Evolutionary conservation across 2,329 filamentous ascomycete genomes (phyloP).

Genomic region (Dactylonectria estremocensis): DNA sequence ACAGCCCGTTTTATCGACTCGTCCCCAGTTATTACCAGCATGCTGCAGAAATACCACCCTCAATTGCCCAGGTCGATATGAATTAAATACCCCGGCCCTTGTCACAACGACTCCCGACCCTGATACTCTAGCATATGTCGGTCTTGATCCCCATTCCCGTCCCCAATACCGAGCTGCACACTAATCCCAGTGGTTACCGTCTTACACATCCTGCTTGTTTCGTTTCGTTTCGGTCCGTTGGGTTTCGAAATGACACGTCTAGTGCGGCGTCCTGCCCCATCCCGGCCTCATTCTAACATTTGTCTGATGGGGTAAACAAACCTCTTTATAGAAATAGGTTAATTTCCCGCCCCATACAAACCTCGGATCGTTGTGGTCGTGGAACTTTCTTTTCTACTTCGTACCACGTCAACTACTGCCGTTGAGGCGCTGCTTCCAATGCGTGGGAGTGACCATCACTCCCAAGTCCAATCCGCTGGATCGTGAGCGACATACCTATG

Average conservation of each 20-base stretch:
- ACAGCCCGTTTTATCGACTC: not conserved
- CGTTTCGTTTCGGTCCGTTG: constrained; percentile 21
- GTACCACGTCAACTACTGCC: constrained; percentile 9
- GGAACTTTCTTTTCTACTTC: constrained; percentile 2
- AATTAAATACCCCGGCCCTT: not conserved
- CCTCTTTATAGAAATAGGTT: constrained; percentile 6
- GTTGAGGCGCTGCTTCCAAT: constrained; percentile 4
- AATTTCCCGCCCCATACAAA: constrained; percentile 16
- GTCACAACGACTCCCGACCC: constrained; percentile 7
- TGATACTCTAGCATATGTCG: constrained; percentile 14
- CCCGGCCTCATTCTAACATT: not conserved
- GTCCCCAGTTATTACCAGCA: too few relatives aligned
- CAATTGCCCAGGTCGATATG: not conserved
- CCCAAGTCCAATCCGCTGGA: constrained; percentile 11
- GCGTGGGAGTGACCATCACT: constrained; percentile 1
- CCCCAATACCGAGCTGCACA: constrained; percentile 7
- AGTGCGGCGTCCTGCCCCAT: not conserved
- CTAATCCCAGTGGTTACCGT: constrained; percentile 4
- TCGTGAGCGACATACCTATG: constrained; percentile 1
- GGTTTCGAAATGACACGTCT: constrained; percentile 14
- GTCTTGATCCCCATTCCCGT: constrained; percentile 11
- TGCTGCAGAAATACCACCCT: not conserved
- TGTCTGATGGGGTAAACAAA: not conserved
- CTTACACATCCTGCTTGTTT: constrained; percentile 15
- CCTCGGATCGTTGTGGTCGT: constrained; percentile 3